Evolutionary conservation across 768 basidiomycete species (phyloP).

Genomic region (Mycena chlorophos): DNA sequence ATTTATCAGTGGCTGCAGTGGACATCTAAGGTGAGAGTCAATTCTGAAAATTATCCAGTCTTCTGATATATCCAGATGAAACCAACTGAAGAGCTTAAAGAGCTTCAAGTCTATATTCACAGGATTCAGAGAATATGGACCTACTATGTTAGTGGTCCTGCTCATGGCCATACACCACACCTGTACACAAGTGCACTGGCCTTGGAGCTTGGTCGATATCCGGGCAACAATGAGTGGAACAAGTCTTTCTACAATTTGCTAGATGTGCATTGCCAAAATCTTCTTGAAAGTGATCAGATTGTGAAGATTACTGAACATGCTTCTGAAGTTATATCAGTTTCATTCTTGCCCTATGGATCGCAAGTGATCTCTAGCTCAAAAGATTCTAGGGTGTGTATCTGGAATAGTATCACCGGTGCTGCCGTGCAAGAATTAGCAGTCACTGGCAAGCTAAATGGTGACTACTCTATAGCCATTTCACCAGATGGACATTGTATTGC

Average conservation of each 20-base stretch:
- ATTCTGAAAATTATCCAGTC: background rate
- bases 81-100: conserved; percentile 2
- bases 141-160: background rate
- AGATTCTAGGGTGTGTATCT: too few species aligned
- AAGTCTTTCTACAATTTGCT: background rate
- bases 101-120: too few species aligned
- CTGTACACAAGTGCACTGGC: background rate
- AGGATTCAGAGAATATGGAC: background rate
- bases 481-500: too few species aligned
- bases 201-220: background rate
- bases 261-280: background rate
- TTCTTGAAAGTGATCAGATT: conserved; percentile 3
- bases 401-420: too few species aligned
- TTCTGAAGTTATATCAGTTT: too few species aligned
- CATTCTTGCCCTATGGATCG: too few species aligned
- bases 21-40: background rate
- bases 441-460: too few species aligned
- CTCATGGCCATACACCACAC: background rate
- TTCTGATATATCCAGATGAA: background rate
- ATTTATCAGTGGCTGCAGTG: conserved; percentile 3
- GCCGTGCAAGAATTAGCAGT: too few species aligned
- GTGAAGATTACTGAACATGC: too few species aligned
- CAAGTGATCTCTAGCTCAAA: too few species aligned
- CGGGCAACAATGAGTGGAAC: background rate
- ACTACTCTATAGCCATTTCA: too few species aligned